Conservation (phyloP, 2,329 filamentous ascomycete species). For the Curvularia verruculosa region DNA sequence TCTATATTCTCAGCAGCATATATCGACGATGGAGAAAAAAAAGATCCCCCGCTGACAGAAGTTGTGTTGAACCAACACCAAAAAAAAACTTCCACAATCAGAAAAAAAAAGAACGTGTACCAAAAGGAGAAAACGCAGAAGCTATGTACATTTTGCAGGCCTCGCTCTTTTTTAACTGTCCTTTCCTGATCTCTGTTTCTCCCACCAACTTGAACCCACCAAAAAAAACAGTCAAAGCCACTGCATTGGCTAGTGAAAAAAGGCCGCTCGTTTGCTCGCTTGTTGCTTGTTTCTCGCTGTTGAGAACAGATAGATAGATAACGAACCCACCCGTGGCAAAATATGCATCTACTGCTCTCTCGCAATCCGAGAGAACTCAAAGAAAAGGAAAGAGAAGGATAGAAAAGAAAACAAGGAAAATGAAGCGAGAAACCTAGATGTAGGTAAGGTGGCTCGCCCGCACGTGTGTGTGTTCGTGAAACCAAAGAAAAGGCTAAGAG, state of each 20-base stretch:
- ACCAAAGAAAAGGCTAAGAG: background rate
- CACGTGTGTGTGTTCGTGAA: background rate
- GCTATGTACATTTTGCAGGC: background rate
- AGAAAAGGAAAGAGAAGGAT: background rate
- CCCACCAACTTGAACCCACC: background rate
- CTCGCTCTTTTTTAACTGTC: background rate
- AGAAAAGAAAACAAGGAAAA: background rate
- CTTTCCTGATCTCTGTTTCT: background rate
- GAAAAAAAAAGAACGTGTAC: background rate
- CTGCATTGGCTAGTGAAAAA: background rate
- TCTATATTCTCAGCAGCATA: background rate
- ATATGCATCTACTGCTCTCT: background rate
- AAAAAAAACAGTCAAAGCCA: background rate
- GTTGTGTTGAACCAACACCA: background rate
- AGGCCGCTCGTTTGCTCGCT: background rate
- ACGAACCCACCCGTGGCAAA: background rate
- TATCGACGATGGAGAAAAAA: background rate
- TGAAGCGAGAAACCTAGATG: background rate
- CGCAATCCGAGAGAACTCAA: background rate
- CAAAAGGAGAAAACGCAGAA: background rate
- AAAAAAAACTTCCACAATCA: too few relatives aligned
- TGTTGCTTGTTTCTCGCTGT: background rate
- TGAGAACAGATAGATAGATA: background rate
- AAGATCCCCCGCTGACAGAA: background rate
- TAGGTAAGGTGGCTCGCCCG: background rate